Conservation (phyloP, 169 alveolate species). For the Condylostoma magnum region DNA sequence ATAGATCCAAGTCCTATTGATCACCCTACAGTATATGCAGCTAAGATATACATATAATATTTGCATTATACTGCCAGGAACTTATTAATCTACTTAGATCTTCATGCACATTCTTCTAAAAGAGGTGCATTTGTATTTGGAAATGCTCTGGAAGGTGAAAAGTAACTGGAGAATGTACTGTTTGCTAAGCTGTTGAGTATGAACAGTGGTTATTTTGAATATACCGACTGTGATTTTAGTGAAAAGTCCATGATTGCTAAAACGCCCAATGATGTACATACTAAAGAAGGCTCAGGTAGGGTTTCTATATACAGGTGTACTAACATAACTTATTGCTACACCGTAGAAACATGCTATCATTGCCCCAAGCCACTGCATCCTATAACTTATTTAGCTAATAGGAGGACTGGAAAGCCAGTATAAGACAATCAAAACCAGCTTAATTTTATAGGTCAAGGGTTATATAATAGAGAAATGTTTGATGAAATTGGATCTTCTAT, state of each 20-base stretch:
- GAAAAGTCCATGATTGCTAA: constrained; percentile 69
- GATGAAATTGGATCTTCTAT: neutral
- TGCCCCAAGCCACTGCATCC: constrained; percentile 52
- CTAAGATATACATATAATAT: neutral
- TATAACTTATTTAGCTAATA: constrained; percentile 38
- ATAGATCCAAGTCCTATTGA: neutral
- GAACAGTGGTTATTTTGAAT: constrained; percentile 56
- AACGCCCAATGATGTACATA: constrained; percentile 48
- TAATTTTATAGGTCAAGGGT: neutral
- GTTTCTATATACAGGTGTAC: constrained; percentile 67
- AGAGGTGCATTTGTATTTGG: constrained; percentile 31
- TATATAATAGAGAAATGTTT: constrained; percentile 44
- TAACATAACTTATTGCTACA: constrained; percentile 58
- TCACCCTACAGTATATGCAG: constrained; percentile 29
- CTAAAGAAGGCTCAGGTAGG: constrained; percentile 78
- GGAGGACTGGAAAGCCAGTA: constrained; percentile 30
- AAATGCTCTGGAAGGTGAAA: constrained; percentile 10
- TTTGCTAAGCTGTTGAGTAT: constrained; percentile 57
- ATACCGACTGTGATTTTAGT: constrained; percentile 58
- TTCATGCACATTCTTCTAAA: constrained; percentile 30
- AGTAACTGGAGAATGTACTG: constrained; percentile 53
- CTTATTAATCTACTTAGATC: constrained; percentile 5
- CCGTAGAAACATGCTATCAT: constrained; percentile 67
- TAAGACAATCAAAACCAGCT: constrained; percentile 19
- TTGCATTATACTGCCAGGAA: neutral